phyloP scores from a whole-genome alignment of 768 basidiomycete genomes.

The Mycena belliarum region DNA sequence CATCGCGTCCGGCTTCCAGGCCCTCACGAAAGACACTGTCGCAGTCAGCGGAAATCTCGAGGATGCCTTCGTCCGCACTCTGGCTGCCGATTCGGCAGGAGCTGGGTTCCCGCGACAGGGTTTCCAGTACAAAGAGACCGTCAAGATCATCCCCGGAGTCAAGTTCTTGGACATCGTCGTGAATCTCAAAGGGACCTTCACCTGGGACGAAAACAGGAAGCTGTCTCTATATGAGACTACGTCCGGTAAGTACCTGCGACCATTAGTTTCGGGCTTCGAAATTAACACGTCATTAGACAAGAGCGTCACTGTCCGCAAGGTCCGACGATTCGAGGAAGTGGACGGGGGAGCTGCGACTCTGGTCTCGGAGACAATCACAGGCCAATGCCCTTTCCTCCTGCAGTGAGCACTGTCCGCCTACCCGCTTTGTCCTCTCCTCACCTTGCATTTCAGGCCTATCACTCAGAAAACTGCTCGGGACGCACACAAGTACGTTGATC shows the following conservation, averaged over 20 bases:
- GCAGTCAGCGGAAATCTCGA: conserved; percentile 12
- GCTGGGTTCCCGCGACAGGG: conserved; percentile 13
- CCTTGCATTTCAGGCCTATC: conserved; percentile 4
- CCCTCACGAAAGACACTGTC: conserved; percentile 1
- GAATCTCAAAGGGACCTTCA: conserved; percentile 15
- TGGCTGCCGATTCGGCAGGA: not conserved
- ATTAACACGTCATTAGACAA: conserved; percentile 1
- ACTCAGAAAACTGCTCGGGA: conserved; percentile 1
- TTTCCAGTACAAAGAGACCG: conserved; percentile 15
- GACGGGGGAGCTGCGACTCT: conserved; percentile 11
- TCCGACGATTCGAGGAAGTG: conserved; percentile 12
- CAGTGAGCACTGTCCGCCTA: not conserved
- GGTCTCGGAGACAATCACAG: conserved; percentile 20
- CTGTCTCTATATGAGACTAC: conserved; percentile 19
- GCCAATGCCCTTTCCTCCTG: conserved; percentile 10
- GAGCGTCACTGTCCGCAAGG: conserved; percentile 3
- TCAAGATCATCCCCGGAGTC: conserved; percentile 19
- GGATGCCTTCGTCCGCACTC: conserved; percentile 17
- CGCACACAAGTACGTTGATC: not conserved
- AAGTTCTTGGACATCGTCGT: conserved; percentile 13
- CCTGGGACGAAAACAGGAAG: conserved; percentile 8
- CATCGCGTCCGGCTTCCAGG: conserved; percentile 16
- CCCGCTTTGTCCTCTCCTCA: not conserved
- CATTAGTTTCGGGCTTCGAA: not conserved
- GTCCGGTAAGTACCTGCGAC: conserved; percentile 5